phyloP scores from a whole-genome alignment of 768 basidiomycete genomes.

The Phaeotremella fagi region DNA sequence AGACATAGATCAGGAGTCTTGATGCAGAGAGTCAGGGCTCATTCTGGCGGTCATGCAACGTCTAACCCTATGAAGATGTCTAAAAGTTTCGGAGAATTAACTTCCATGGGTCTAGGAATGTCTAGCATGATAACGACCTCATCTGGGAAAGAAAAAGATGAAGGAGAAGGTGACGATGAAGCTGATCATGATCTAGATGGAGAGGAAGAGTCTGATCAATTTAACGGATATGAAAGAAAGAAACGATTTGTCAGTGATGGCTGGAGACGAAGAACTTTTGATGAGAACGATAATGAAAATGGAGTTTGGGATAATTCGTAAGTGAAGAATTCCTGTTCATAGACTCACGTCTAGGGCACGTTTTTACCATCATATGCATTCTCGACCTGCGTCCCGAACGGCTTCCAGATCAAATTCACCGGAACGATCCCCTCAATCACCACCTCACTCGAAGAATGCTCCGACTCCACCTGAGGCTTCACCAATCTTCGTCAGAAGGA shows the following conservation, averaged over 20 bases:
- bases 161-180: constrained; percentile 9
- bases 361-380: constrained; percentile 43
- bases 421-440: constrained; percentile 13
- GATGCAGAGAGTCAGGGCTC: constrained; percentile 36
- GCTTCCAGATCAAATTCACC: constrained; percentile 27
- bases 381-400: constrained; percentile 33
- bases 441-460: constrained; percentile 1
- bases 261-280: constrained; percentile 4
- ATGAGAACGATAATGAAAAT: constrained; percentile 14
- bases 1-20: constrained; percentile 44
- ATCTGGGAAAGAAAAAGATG: constrained; percentile 2
- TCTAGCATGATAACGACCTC: constrained; percentile 1
- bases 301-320: constrained; percentile 41
- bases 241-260: constrained; percentile 32
- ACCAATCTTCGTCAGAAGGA: constrained; percentile 28
- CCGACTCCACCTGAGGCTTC: constrained; percentile 14
- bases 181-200: too few relatives aligned
- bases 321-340: constrained; percentile 1
- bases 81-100: constrained; percentile 31
- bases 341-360: constrained; percentile 28
- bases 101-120: constrained; percentile 12
- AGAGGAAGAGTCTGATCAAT: constrained; percentile 6
- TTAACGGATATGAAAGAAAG: constrained; percentile 7
- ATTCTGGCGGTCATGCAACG: constrained; percentile 16
- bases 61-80: constrained; percentile 15